phyloP scores from a whole-genome alignment of 73 alveolate species.

The Uronychia setigera region DNA sequence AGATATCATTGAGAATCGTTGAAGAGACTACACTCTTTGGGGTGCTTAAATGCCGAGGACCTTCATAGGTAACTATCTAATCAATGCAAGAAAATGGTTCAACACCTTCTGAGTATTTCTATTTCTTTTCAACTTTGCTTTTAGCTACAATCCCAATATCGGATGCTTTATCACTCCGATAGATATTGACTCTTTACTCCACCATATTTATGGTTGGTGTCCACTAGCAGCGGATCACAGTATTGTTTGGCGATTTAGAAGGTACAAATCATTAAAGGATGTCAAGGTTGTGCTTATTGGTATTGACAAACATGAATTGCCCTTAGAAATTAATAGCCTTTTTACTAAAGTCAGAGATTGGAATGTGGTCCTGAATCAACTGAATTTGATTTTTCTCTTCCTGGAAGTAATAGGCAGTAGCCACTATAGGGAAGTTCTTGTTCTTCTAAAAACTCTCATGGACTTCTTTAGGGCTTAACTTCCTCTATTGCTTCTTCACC shows the following conservation, averaged over 20 bases:
- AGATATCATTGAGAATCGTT: slow-evolving; percentile 16
- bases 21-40: slow-evolving; percentile 20
- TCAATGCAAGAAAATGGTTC: slow-evolving; percentile 9
- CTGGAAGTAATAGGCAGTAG: neutral
- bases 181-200: neutral
- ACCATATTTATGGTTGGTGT: neutral
- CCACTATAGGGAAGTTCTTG: neutral
- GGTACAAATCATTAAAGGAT: neutral
- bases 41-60: slow-evolving; percentile 22
- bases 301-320: neutral
- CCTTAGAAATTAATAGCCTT: neutral
- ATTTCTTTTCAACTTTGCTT: too few species aligned
- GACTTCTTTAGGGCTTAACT: neutral
- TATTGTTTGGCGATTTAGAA: neutral
- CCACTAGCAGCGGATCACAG: neutral
- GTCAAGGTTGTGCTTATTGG: neutral
- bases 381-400: neutral
- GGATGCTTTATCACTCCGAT: neutral
- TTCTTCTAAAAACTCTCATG: neutral
- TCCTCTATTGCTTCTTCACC: neutral
- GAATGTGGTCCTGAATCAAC: neutral
- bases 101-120: too few species aligned
- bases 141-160: too few species aligned
- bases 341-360: neutral
- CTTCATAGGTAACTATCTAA: slow-evolving; percentile 27